Conservation (phyloP, 2,329 filamentous ascomycete species). For the Zelopaecilomyces penicillatus region DNA sequence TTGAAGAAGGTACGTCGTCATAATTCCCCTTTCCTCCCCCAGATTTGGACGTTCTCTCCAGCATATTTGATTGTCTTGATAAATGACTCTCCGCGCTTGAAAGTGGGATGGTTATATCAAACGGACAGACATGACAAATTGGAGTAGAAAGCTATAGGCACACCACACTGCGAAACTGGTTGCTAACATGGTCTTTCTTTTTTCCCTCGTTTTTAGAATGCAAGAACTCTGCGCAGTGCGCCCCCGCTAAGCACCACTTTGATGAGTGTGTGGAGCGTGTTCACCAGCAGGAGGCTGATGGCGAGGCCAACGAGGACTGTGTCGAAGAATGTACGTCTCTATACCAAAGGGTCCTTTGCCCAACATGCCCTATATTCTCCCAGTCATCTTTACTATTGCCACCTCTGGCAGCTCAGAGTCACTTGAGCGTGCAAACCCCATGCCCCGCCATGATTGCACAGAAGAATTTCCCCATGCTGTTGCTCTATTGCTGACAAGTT, state of each 20-base stretch:
- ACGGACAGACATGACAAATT: too few relatives aligned
- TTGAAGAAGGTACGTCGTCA: conserved; percentile 75
- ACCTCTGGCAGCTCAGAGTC: too few relatives aligned
- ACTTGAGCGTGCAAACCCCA: too few relatives aligned
- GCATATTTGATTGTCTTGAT: background rate
- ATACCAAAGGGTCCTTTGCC: background rate
- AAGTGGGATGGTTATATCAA: too few relatives aligned
- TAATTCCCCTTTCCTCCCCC: background rate
- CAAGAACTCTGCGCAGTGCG: conserved; percentile 76
- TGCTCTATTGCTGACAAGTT: background rate
- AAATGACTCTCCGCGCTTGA: too few relatives aligned
- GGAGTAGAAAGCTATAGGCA: too few relatives aligned
- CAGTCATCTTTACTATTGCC: too few relatives aligned
- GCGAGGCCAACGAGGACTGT: conserved; percentile 81
- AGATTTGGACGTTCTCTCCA: background rate
- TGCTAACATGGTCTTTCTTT: background rate
- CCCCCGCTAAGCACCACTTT: conserved; percentile 90
- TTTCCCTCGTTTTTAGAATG: conserved; percentile 50
- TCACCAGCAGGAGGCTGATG: conserved; percentile 52
- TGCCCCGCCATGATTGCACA: too few relatives aligned
- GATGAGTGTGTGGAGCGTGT: conserved; percentile 97
- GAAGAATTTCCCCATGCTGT: background rate
- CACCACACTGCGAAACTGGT: too few relatives aligned
- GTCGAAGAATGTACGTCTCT: conserved; percentile 93
- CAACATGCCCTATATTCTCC: background rate